A percentile compares a stretch with the other conserved stretches of the same genome.
Evolutionary conservation across 257 asterid genomes (phyloP).

Genomic region (Scutellaria galericulata): DNA sequence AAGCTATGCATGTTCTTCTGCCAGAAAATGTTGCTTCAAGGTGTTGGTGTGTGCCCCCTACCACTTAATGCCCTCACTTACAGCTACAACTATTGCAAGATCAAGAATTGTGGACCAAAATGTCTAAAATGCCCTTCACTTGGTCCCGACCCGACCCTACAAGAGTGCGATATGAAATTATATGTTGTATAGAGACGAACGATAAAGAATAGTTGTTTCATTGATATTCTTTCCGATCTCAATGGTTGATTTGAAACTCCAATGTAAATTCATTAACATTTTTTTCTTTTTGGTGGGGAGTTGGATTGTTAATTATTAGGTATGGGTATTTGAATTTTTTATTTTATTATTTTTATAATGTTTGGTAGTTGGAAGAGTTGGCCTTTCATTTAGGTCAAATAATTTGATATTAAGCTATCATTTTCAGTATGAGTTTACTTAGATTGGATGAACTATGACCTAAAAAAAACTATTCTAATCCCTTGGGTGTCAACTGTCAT

Average conservation of each 20-base stretch:
- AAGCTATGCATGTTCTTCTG: slow-evolving; percentile 61
- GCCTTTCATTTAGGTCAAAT: slow-evolving; percentile 45
- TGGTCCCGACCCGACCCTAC: neutral
- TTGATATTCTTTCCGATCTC: no score
- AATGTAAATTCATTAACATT: neutral
- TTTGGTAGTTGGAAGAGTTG: slow-evolving; percentile 34
- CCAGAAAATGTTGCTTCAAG: slow-evolving; percentile 56
- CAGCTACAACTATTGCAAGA: slow-evolving; percentile 30
- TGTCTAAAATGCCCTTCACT: slow-evolving; percentile 17
- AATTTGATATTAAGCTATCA: slow-evolving; percentile 46
- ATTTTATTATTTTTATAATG: no score
- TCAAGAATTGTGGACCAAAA: slow-evolving; percentile 25
- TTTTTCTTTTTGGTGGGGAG: neutral
- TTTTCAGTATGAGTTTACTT: slow-evolving; percentile 44
- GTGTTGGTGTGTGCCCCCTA: slow-evolving; percentile 49
- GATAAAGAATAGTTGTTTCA: no score
- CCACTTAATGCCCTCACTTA: slow-evolving; percentile 41
- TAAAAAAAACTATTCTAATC: slow-evolving; percentile 22
- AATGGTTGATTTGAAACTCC: neutral
- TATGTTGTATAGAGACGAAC: no score
- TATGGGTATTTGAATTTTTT: slow-evolving; percentile 17
- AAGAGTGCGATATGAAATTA: neutral
- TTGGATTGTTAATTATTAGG: slow-evolving; percentile 8
- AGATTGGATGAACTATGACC: slow-evolving; percentile 38
- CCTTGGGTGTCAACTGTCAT: slow-evolving; percentile 43